Evolutionary conservation across 345 rosid genomes (phyloP).

Genomic region (Camelina hispida): DNA sequence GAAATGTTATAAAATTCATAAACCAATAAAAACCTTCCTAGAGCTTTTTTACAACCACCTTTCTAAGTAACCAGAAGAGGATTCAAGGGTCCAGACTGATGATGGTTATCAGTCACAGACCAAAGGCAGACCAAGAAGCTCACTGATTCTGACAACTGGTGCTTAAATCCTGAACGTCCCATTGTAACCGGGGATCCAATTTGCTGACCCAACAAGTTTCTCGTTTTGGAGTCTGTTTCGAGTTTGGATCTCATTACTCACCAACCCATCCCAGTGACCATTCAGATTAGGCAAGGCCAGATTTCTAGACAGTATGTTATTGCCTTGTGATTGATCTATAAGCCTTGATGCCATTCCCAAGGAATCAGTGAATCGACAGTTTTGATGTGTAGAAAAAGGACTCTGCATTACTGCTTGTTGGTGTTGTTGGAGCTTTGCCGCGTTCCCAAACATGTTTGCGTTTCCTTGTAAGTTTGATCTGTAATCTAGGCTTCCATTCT

Average conservation of each 20-base stretch:
- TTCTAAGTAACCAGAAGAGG: conserved; percentile 34
- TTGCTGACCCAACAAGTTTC: conserved; percentile 66
- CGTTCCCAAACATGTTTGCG: conserved; percentile 57
- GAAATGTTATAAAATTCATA: conserved; percentile 26
- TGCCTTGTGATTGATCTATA: conserved; percentile 65
- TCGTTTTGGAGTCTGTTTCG: conserved; percentile 68
- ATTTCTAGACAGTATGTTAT: conserved; percentile 57
- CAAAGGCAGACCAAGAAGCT: not conserved
- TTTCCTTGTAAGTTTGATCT: conserved; percentile 61
- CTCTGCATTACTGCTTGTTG: conserved; percentile 66
- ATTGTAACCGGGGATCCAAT: conserved; percentile 64
- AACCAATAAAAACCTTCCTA: conserved; percentile 35
- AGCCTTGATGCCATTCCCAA: conserved; percentile 66
- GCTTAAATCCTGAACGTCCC: conserved; percentile 76
- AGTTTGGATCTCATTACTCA: conserved; percentile 67
- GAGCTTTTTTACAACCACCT: conserved; percentile 40
- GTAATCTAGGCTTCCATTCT: conserved; percentile 59
- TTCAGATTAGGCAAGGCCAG: conserved; percentile 52
- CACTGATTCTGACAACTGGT: conserved; percentile 25
- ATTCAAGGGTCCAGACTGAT: conserved; percentile 19
- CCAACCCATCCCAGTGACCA: conserved; percentile 83
- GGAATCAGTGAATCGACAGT: conserved; percentile 57
- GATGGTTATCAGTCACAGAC: conserved; percentile 12
- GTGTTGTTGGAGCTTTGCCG: conserved; percentile 60
- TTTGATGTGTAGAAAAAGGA: conserved; percentile 62